Percentiles rank a stretch among this genome's conserved stretches.
These are phyloP conservation scores for Fusarium sp. DNA, from an alignment of 2,329 filamentous ascomycete genomes.

Conservation along the genomic window DNA sequence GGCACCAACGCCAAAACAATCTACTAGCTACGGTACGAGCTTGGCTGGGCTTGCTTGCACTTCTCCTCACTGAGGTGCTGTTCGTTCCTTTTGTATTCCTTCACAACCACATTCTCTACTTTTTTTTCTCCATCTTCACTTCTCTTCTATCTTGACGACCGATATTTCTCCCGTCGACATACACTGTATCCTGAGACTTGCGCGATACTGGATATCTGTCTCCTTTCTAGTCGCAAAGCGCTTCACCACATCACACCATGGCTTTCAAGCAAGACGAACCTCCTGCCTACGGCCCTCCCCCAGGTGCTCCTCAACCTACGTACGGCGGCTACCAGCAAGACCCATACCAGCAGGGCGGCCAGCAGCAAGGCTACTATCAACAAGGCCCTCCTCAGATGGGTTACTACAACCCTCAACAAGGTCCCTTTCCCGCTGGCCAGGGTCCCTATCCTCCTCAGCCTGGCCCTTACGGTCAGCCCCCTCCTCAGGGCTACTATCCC, in stretches of 20 bases:
- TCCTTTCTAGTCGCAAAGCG: slow-evolving; percentile 19
- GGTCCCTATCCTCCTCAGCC: slow-evolving; percentile 54
- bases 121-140: slow-evolving; percentile 3
- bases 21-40: slow-evolving; percentile 13
- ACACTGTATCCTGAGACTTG: not conserved
- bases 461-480: slow-evolving; percentile 55
- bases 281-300: slow-evolving; percentile 61
- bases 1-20: slow-evolving; percentile 35
- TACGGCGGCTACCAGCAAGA: slow-evolving; percentile 59
- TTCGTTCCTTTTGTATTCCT: slow-evolving; percentile 28
- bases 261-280: slow-evolving; percentile 63
- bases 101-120: slow-evolving; percentile 20
- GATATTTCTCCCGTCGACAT: slow-evolving; percentile 12
- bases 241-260: slow-evolving; percentile 32
- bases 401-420: slow-evolving; percentile 51
- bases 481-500: slow-evolving; percentile 56
- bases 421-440: slow-evolving; percentile 53
- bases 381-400: slow-evolving; percentile 51
- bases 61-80: slow-evolving; percentile 19
- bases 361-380: slow-evolving; percentile 48
- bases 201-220: slow-evolving; percentile 12
- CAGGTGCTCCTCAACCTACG: slow-evolving; percentile 58
- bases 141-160: slow-evolving; percentile 5
- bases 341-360: slow-evolving; percentile 49
- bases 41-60: slow-evolving; percentile 14